These are phyloP conservation scores for Lindgomyces ingoldianus DNA, from an alignment of 495 filamentous ascomycete species.

Conservation along the genomic window DNA sequence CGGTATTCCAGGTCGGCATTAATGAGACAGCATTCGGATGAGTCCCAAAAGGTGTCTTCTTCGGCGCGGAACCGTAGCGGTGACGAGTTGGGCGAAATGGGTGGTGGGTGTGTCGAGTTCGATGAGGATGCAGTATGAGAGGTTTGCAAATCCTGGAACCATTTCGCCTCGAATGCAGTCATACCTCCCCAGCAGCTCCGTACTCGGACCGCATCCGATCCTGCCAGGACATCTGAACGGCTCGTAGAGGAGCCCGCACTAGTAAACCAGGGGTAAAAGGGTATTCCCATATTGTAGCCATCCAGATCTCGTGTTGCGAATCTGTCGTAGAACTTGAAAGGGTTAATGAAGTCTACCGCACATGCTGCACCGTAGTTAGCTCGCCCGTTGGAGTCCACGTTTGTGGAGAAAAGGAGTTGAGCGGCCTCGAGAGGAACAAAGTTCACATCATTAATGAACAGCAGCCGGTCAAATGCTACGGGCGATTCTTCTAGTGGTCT, in stretches of 20 bases:
- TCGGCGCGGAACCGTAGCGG: constrained; percentile 68
- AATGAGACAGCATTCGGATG: constrained; percentile 71
- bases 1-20: constrained; percentile 39
- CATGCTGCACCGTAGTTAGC: constrained; percentile 76
- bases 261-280: constrained; percentile 76
- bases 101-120: not conserved
- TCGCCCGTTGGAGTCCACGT: constrained; percentile 56
- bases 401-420: constrained; percentile 76
- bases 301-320: constrained; percentile 75
- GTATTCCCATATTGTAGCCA: constrained; percentile 68
- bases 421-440: constrained; percentile 70
- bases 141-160: constrained; percentile 51
- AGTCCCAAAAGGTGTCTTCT: constrained; percentile 69
- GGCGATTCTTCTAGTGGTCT: constrained; percentile 55
- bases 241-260: constrained; percentile 57
- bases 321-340: constrained; percentile 80
- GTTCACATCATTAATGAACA: constrained; percentile 76
- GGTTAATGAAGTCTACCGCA: constrained; percentile 73
- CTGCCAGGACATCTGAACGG: constrained; percentile 60
- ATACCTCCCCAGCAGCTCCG: constrained; percentile 82
- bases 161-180: constrained; percentile 72
- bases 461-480: constrained; percentile 61
- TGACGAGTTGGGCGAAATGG: not conserved
- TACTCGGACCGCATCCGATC: constrained; percentile 69
- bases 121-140: not conserved